These are phyloP conservation scores for Penicillium salamii DNA, from an alignment of 495 filamentous ascomycete genomes.

Conservation along the genomic window DNA sequence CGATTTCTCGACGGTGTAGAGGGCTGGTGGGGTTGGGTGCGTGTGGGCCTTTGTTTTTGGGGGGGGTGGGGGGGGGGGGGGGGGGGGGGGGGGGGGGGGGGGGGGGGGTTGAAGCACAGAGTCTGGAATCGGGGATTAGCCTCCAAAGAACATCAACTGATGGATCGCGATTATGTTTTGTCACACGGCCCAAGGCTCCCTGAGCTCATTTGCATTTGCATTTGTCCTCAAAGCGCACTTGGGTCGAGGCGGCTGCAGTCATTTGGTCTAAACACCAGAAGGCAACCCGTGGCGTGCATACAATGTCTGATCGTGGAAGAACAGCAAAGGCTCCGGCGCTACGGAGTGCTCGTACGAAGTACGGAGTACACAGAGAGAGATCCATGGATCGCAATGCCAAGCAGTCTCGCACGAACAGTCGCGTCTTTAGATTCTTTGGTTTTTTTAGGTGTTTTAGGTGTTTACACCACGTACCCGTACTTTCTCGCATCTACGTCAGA, in stretches of 20 bases:
- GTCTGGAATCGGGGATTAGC: constrained; percentile 6
- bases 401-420: background rate
- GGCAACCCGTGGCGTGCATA: constrained; percentile 4
- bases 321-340: background rate
- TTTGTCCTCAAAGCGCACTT: background rate
- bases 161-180: constrained; percentile 3
- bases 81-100: too few species aligned
- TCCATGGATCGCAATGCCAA: constrained; percentile 4
- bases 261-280: background rate
- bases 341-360: too few species aligned
- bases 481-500: background rate
- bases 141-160: constrained; percentile 10
- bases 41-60: too few species aligned
- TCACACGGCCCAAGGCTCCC: constrained; percentile 1
- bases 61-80: too few species aligned
- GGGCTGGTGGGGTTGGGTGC: too few species aligned
- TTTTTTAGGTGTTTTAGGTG: too few species aligned
- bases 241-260: background rate
- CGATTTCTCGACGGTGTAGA: too few species aligned
- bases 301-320: background rate
- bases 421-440: too few species aligned
- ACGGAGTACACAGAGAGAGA: background rate
- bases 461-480: too few species aligned
- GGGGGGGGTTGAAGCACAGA: constrained; percentile 1
- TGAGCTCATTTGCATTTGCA: constrained; percentile 1